Evolutionary conservation across 345 rosid species (phyloP).

Genomic region (Gossypium anomalum): DNA sequence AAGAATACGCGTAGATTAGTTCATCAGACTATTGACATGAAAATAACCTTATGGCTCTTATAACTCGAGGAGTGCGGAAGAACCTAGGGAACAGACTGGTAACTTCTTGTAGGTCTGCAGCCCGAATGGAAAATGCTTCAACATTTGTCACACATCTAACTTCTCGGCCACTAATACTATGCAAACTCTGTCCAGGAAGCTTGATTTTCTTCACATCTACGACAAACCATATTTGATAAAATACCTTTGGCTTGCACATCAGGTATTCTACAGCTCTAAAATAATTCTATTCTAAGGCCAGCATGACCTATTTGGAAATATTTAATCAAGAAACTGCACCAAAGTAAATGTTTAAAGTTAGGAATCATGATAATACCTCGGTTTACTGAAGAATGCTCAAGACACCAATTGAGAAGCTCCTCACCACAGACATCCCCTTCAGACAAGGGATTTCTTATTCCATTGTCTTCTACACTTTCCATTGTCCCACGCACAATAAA

Average conservation of each 20-base stretch:
- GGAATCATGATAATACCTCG: slow-evolving; percentile 36
- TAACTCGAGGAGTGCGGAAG: slow-evolving; percentile 60
- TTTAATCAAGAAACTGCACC: not conserved
- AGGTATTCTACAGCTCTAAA: slow-evolving; percentile 1
- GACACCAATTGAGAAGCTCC: slow-evolving; percentile 90
- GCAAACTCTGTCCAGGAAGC: slow-evolving; percentile 35
- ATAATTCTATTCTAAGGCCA: no score
- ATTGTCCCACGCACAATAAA: slow-evolving; percentile 84
- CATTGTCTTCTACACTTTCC: slow-evolving; percentile 63
- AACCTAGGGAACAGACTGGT: slow-evolving; percentile 60
- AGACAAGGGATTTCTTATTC: slow-evolving; percentile 33
- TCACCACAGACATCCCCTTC: slow-evolving; percentile 87
- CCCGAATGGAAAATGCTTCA: slow-evolving; percentile 80
- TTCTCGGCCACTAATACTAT: slow-evolving; percentile 41
- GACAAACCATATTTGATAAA: slow-evolving; percentile 10
- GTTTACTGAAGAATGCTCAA: slow-evolving; percentile 63
- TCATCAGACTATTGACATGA: not conserved
- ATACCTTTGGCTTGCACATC: slow-evolving; percentile 1
- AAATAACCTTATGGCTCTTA: slow-evolving; percentile 34
- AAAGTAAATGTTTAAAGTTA: not conserved
- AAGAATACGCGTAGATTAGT: not conserved
- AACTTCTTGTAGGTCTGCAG: slow-evolving; percentile 79
- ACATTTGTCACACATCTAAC: slow-evolving; percentile 70
- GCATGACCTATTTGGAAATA: not conserved
- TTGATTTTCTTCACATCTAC: slow-evolving; percentile 55